Base-by-base conservation (phyloP, 331 rosid species). In the Telfairia occidentalis region DNA sequence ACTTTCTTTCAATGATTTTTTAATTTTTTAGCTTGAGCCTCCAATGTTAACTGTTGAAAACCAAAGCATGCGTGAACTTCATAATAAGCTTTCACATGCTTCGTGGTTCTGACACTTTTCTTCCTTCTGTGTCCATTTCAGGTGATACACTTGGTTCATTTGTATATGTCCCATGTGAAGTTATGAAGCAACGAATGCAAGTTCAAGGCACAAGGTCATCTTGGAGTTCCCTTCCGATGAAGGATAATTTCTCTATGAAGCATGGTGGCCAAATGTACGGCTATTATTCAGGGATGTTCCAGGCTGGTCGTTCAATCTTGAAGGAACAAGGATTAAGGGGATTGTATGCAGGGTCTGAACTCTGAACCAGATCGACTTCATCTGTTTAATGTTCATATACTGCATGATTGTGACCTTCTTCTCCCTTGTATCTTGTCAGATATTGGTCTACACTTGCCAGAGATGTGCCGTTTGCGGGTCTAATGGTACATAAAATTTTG, bases 161-260 rank as follows among this genome's bases (percentile, higher is more conserved):
- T 87, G 90, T 92, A 49, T 92, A 90, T 82, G 97, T 92, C 90
- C 97, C 97, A 38, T 92, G 96, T 52, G 97, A 90, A 85, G 97
- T 90, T 76, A 92, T 92, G 78, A 90, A 92, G 86, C 95, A 86
- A 71, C 96, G 96, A 23, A 92, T 92, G 97, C 97, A 92, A 83
- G 86, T 92, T 80, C 97, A 92, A 85, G 96, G 97, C 81, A 87
- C 96, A 77, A 38, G 66, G 79, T 29, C 84, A 45, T 90, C 96
- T 71, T 90, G 97, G 97, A 83, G 82, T 80, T 86, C 95, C 21
- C 52, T 75, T 54, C 42, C 81, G 32, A 64, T 84, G 86, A 90
- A 84, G 63, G 81, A 85, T 55, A 81, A 81, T 70, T 32, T 85
- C 49, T 71, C 86, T 21, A 50, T 80, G 79, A 90, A 84, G 77